Base-by-base conservation (phyloP, 139 green algal species). In the Chlorella sp. region DNA sequence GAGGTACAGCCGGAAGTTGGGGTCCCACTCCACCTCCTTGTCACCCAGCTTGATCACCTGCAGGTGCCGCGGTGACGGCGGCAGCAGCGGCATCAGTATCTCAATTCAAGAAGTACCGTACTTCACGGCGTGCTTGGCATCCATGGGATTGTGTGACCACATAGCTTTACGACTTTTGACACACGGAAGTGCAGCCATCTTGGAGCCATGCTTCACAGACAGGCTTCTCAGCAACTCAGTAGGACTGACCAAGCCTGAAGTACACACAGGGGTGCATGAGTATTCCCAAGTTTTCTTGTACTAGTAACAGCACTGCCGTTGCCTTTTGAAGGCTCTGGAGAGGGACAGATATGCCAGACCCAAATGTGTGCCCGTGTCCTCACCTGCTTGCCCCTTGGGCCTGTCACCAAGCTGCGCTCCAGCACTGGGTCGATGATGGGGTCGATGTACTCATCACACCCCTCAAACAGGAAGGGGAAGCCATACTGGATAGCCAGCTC, bases 401-500 rank as follows among this genome's bases (percentile, higher is more conserved):
- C n/a, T 5, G 65, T 26, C 23, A 81, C 71, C 62, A 94, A 76
- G 74, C 83, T 90, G 81, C 92, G 93, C 80, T 96, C 90, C 36
- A 97, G 84, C 33, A 97, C 90, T 1, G 89, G 85, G 76, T 97
- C 89, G 64, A 97, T 93, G 31, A 95, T 87, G 23, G 91, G 91
- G 78, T 97, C 91, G 34, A 97, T 92, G 83, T 95, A 94, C 80
- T 97, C 91, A 59, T 95, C 91, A 36, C 93, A 73, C 73, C 93
- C 93, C 73, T 95, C 91, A 72, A 97, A 91, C 49, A 97, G 78
- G 80, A 97, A 97, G 30, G 91, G 87, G 63, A 93, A 90, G 33
- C 91, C 91, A 77, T 95, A 97, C 78, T 94, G 87, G 71, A 97
- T 92, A 29, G 91, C 87, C 59, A 97, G 80, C 83, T 97, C 91